These are phyloP conservation scores for Hyphodiscus sp. DNA, from an alignment of 2,329 filamentous ascomycete genomes.

Conservation along the genomic window DNA sequence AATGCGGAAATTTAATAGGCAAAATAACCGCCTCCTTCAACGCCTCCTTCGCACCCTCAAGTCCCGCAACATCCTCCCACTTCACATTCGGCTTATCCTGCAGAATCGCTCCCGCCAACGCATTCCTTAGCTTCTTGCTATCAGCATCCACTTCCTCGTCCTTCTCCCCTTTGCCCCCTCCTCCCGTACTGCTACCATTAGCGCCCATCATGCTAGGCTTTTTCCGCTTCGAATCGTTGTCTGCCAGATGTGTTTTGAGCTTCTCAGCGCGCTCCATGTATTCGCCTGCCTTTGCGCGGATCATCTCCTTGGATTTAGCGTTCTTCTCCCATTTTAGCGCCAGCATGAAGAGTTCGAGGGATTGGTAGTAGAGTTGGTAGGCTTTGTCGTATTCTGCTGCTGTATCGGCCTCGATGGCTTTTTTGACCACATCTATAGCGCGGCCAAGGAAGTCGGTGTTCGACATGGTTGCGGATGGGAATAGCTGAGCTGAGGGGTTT, in stretches of 20 bases:
- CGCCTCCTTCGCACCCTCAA: slow-evolving; percentile 92
- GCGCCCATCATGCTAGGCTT: slow-evolving; percentile 66
- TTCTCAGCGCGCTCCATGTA: slow-evolving; percentile 99
- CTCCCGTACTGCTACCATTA: slow-evolving; percentile 60
- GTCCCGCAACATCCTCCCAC: slow-evolving; percentile 96
- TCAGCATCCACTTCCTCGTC: slow-evolving; percentile 74
- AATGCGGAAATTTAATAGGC: slow-evolving; percentile 95
- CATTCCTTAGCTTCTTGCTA: slow-evolving; percentile 88
- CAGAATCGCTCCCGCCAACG: slow-evolving; percentile 84
- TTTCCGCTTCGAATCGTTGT: slow-evolving; percentile 63
- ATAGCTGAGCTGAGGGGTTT: neutral
- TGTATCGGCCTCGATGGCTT: slow-evolving; percentile 94
- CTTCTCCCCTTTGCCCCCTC: slow-evolving; percentile 56
- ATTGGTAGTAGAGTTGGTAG: slow-evolving; percentile 91
- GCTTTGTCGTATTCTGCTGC: slow-evolving; percentile 95
- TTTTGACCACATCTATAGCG: slow-evolving; percentile 94
- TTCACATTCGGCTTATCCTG: slow-evolving; percentile 93
- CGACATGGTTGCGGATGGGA: slow-evolving; percentile 57
- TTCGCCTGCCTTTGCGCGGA: slow-evolving; percentile 86
- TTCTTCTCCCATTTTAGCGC: slow-evolving; percentile 99
- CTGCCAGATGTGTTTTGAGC: slow-evolving; percentile 81
- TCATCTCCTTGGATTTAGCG: slow-evolving; percentile 93
- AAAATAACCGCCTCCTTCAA: slow-evolving; percentile 96
- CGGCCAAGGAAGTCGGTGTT: slow-evolving; percentile 95
- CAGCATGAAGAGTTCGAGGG: slow-evolving; percentile 97